Evolutionary conservation across 495 filamentous ascomycete genomes (phyloP), one percentile per base, ranked within the genome.

Genomic region (Penicillium cataractarum): DNA sequence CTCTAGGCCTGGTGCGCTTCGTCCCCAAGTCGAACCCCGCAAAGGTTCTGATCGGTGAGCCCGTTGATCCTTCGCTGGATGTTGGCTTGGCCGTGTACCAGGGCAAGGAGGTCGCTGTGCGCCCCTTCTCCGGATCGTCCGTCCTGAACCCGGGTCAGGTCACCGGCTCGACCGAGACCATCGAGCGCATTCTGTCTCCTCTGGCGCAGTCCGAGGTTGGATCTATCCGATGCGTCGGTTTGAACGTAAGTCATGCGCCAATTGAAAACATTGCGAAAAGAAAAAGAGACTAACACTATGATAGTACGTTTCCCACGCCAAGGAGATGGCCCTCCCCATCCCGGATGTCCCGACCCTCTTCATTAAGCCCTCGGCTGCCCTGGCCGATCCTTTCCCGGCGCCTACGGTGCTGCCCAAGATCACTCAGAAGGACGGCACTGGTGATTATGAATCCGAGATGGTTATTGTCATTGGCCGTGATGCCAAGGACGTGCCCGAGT

Each of bases 401-500:
- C 79, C 82, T n/a, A 87, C 91, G 22, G 83, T 87, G 27, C 76
- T 92, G 22, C 87, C 86, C 31, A 83, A 83, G 33, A 71, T 87
- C 42, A 88, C 89, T 0, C 80, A 80, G 57, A 51, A 70, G 35
- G 78, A 84, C 53, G 77, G 76, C 48, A 84, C 77, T 5, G 80
- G 93, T 8, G 92, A 95, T 70, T 96, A 93, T 64, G 92, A 95
- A 70, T 91, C 89, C 52, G 92, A 96, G 72, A 84, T 96, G 60
- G 89, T 91, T 2, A 84, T 85, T 51, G 74, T 95, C 1, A 93
- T 95, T 63, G 90, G 91, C 24, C 87, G 86, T 68, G 75, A 84
- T 24, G 89, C 85, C 37, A 78, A 79, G 46, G 86, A 94, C 65
- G 87, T 95, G 24, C 68, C 86, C 8, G 90, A 92, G 70, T 76